These are phyloP conservation scores for Solanum virginianum DNA, from an alignment of 257 asterid genomes.

Conservation along the genomic window DNA sequence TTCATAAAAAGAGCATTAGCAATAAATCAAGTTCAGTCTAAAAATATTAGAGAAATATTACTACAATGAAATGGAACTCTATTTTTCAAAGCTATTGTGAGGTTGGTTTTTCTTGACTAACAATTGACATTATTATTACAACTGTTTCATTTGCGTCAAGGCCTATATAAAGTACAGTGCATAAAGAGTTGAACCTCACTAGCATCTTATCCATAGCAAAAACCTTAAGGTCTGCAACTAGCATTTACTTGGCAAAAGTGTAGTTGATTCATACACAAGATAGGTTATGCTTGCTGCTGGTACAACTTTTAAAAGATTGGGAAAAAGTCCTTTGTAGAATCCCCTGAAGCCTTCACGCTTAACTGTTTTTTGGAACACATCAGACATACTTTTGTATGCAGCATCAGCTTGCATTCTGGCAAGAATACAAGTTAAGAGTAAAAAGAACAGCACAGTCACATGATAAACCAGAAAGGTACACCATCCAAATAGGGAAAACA, in stretches of 20 bases:
- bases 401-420: constrained; percentile 89
- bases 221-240: constrained; percentile 17
- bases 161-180: not conserved
- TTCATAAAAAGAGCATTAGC: not conserved
- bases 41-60: no score
- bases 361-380: constrained; percentile 58
- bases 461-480: not conserved
- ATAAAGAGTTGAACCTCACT: not conserved
- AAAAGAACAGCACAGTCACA: not conserved
- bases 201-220: constrained; percentile 10
- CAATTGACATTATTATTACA: not conserved
- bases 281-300: constrained; percentile 98
- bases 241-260: constrained; percentile 3
- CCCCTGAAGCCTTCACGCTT: constrained; percentile 67
- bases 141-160: not conserved
- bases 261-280: constrained; percentile 63
- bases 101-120: not conserved
- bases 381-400: constrained; percentile 57
- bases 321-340: constrained; percentile 88
- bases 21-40: not conserved
- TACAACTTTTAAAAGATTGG: constrained; percentile 86
- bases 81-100: not conserved
- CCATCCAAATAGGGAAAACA: not conserved
- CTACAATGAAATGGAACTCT: not conserved
- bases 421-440: not conserved